Evolutionary conservation across 768 basidiomycete genomes (phyloP).

Genomic region (Hygrophoropsis aurantiaca): DNA sequence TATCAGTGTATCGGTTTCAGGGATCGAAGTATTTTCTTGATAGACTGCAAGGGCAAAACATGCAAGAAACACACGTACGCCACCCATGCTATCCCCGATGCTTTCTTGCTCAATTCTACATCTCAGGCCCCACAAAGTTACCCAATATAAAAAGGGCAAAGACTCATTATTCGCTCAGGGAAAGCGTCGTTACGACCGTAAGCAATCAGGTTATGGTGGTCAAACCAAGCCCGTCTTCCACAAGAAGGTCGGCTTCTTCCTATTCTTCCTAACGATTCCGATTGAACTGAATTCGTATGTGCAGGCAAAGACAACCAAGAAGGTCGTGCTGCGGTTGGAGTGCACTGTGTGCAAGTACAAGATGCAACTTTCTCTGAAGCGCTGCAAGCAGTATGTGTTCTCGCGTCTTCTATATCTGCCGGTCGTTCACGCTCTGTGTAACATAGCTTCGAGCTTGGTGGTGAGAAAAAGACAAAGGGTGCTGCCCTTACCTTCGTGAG

Average conservation of each 20-base stretch:
- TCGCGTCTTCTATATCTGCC: background rate
- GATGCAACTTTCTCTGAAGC: constrained; percentile 94
- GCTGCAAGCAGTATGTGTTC: constrained; percentile 93
- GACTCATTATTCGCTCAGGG: constrained; percentile 97
- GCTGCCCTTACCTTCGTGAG: constrained; percentile 92
- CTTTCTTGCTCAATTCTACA: constrained; percentile 1
- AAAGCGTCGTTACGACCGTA: constrained; percentile 99
- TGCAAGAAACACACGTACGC: constrained; percentile 97
- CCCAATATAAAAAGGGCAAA: constrained; percentile 99
- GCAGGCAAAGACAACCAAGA: constrained; percentile 98
- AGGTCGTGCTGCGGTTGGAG: constrained; percentile 96
- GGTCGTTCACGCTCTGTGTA: background rate
- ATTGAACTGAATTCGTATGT: constrained; percentile 1
- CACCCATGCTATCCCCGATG: background rate
- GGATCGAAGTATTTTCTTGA: background rate
- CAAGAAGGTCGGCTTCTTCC: constrained; percentile 77
- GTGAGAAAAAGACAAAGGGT: constrained; percentile 99
- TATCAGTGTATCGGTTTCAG: constrained; percentile 3
- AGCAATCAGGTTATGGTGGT: constrained; percentile 98
- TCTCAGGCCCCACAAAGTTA: constrained; percentile 94
- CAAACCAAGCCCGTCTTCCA: constrained; percentile 99
- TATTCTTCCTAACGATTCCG: too few species aligned
- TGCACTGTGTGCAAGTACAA: constrained; percentile 99
- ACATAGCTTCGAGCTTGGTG: constrained; percentile 94
- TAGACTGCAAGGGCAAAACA: constrained; percentile 94